Evolutionary conservation across 495 filamentous ascomycete species (phyloP), one percentile per base, ranked within the genome.

Genomic region (Parachaetomium inaequale): DNA sequence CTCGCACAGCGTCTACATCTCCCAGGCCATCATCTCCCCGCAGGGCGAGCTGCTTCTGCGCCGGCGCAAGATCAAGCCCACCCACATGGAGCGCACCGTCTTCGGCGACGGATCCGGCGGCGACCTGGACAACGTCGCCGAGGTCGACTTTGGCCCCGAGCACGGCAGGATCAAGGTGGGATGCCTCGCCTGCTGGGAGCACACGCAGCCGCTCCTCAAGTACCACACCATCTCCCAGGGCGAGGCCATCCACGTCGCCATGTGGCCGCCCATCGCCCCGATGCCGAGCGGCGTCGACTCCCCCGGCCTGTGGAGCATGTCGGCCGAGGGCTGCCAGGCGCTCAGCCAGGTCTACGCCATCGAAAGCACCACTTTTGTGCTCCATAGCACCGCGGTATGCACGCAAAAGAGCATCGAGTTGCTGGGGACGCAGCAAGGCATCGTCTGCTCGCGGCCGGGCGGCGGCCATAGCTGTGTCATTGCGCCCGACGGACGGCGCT

Each of bases 191-290:
- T 52, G 50, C 28, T 52, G 50, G 50, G 50, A 52, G 50, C 28
- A 52, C 29, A 52, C 29, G 28, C 28, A 52, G 29, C 50, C 50
- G 50, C 29, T 52, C 2, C 50, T 52, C 28, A 52, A 52, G 50
- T 34, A 34, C 26, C 50, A 34, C 26, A 52, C 28, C 29, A 34
- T 52, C 17, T 21, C 50, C 8, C 29, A 34, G n/a, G 50, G 50
- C 28, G 50, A 52, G 50, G 14, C 28, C 17, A 32, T 52, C 26
- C 50, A 52, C n/a, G 17, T 52, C 14, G 50, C 50, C 17, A 34
- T 34, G 29, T 52, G 50, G 50, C 50, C 50, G 26, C 47, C 47
- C 26, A 31, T 51, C 28, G 47, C 47, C 0, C 26, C 47, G 6
- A 15, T 15, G 47, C 12, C 47, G 34, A n/a, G n/a, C 14, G 47